Percentiles rank a stretch among this genome's conserved stretches.
These are phyloP conservation scores for Verticillium isaacii DNA, from an alignment of 2,329 filamentous ascomycete species.

Conservation along the genomic window DNA sequence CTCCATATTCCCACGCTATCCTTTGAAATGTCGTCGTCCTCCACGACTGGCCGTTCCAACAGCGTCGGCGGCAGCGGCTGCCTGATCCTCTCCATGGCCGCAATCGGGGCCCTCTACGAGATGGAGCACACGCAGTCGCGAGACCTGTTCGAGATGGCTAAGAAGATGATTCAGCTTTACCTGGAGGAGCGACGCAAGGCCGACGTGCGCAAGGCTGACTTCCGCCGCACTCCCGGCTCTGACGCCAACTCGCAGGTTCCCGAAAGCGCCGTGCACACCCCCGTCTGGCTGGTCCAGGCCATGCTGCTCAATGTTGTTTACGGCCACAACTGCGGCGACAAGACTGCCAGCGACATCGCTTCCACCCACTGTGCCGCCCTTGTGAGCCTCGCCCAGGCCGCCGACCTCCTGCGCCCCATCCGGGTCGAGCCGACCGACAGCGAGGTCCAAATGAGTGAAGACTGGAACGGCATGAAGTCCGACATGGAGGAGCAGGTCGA, in stretches of 20 bases:
- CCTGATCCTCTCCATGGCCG: constrained; percentile 80
- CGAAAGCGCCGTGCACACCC: constrained; percentile 68
- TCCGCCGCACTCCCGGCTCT: constrained; percentile 43
- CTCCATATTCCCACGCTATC: constrained; percentile 86
- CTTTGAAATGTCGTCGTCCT: constrained; percentile 71
- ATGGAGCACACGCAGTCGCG: constrained; percentile 74
- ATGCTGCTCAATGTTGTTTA: constrained; percentile 97
- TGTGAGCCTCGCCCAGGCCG: constrained; percentile 84
- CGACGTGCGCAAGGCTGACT: constrained; percentile 65
- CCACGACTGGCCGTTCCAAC: constrained; percentile 1
- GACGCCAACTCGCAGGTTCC: constrained; percentile 42
- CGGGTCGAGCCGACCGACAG: constrained; percentile 40
- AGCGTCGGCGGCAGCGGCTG: constrained; percentile 71
- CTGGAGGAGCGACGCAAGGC: constrained; percentile 86
- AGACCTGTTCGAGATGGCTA: constrained; percentile 86
- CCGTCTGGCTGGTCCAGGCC: constrained; percentile 91
- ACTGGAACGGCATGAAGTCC: constrained; percentile 40
- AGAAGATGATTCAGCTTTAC: constrained; percentile 92
- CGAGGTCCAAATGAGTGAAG: constrained; percentile 55
- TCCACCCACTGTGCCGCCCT: constrained; percentile 88
- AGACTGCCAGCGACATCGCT: constrained; percentile 84
- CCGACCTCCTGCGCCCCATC: constrained; percentile 58
- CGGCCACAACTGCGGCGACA: constrained; percentile 90
- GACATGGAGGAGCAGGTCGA: constrained; percentile 60
- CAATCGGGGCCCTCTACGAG: constrained; percentile 72